Evolutionary conservation across 768 basidiomycete species (phyloP).

Genomic region (Mycena alexandri): DNA sequence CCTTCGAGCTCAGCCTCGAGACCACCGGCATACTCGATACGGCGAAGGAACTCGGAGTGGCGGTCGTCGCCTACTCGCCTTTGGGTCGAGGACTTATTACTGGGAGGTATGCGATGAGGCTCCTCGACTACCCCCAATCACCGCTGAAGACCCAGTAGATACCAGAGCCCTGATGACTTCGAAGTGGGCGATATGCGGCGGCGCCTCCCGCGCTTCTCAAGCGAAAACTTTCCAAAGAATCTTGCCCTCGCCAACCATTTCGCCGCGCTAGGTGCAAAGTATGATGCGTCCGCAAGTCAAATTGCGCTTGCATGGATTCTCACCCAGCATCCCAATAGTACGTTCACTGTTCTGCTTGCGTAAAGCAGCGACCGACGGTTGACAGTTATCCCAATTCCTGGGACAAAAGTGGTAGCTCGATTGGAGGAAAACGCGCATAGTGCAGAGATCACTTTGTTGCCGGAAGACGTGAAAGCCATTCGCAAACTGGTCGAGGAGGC

Average conservation of each 20-base stretch:
- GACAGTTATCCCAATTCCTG: slow-evolving; percentile 51
- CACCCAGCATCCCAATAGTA: slow-evolving; percentile 1
- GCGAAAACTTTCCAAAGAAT: slow-evolving; percentile 51
- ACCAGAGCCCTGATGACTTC: slow-evolving; percentile 42
- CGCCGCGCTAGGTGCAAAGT: too few relatives aligned
- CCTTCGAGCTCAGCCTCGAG: too few relatives aligned
- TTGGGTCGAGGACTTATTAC: slow-evolving; percentile 51
- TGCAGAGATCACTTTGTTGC: slow-evolving; percentile 39
- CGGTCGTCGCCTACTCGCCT: slow-evolving; percentile 47
- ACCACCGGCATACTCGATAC: slow-evolving; percentile 40
- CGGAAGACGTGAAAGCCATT: slow-evolving; percentile 44
- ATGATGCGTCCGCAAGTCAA: slow-evolving; percentile 43
- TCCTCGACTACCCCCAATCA: neutral
- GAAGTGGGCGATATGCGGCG: slow-evolving; percentile 42
- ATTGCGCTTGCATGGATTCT: slow-evolving; percentile 40
- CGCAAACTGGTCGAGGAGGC: slow-evolving; percentile 43
- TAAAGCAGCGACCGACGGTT: too few relatives aligned
- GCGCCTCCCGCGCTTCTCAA: slow-evolving; percentile 45
- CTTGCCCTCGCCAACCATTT: slow-evolving; percentile 49
- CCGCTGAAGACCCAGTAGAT: slow-evolving; percentile 1
- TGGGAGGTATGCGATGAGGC: slow-evolving; percentile 31
- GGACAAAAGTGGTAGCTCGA: slow-evolving; percentile 45
- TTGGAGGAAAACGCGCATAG: slow-evolving; percentile 51
- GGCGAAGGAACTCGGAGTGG: slow-evolving; percentile 44
- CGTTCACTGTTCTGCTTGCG: too few relatives aligned